These are phyloP conservation scores for Fusarium floridanum DNA, from an alignment of 2,329 filamentous ascomycete genomes.

Conservation along the genomic window DNA sequence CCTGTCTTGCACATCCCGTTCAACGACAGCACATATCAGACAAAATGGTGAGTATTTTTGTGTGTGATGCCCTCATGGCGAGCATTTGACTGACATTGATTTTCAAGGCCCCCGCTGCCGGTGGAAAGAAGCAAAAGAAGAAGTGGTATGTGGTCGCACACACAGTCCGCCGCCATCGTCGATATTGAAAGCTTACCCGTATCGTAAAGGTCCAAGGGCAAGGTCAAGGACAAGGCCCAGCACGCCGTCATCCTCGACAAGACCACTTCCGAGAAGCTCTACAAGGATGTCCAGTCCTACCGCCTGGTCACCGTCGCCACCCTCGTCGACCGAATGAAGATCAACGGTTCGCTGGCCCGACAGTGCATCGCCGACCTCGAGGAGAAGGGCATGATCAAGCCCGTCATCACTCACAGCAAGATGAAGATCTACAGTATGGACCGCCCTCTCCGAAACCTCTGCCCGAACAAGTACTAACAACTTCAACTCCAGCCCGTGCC, in stretches of 20 bases:
- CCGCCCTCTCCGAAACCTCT: conserved; percentile 16
- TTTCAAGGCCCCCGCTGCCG: conserved; percentile 58
- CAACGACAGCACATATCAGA: conserved; percentile 58
- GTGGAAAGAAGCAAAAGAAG: conserved; percentile 66
- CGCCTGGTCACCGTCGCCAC: conserved; percentile 98
- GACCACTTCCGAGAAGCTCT: conserved; percentile 95
- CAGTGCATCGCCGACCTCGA: conserved; percentile 91
- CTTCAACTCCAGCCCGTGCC: conserved; percentile 65
- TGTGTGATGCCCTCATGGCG: conserved; percentile 24
- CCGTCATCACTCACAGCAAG: conserved; percentile 95
- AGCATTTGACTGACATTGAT: conserved; percentile 39
- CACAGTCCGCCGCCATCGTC: conserved; percentile 19
- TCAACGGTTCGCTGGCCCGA: conserved; percentile 97
- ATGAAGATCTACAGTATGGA: conserved; percentile 95
- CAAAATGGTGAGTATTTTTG: conserved; percentile 57
- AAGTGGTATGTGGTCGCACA: conserved; percentile 55
- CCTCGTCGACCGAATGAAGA: conserved; percentile 99
- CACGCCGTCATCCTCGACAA: conserved; percentile 99
- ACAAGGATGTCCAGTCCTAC: conserved; percentile 99
- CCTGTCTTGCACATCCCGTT: conserved; percentile 53
- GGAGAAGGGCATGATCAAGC: conserved; percentile 99
- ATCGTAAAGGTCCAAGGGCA: conserved; percentile 58
- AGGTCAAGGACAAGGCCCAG: conserved; percentile 99
- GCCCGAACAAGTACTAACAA: conserved; percentile 46
- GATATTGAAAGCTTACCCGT: conserved; percentile 34